Conservation (phyloP, 345 rosid species). For the Jatropha curcas region DNA sequence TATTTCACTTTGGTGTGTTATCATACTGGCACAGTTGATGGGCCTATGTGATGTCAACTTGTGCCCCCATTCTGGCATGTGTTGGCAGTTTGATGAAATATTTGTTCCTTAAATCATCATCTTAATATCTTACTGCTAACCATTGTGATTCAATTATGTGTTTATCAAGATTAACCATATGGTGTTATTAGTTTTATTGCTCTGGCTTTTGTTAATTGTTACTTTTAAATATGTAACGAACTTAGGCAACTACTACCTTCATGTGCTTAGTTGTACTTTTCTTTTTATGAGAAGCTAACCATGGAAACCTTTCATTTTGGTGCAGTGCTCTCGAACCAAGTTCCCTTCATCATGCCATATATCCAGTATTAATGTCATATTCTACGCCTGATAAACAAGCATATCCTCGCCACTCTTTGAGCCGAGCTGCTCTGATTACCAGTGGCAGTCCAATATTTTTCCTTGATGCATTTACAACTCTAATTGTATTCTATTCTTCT, state of each 20-base stretch:
- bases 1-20: not conserved
- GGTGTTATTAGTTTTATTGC: not conserved
- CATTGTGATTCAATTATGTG: not conserved
- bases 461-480: conserved; percentile 87
- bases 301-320: conserved; percentile 3
- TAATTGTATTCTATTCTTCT: conserved; percentile 88
- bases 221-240: no score
- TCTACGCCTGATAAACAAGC: conserved; percentile 83
- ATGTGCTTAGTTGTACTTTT: not conserved
- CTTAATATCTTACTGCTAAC: not conserved
- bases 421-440: conserved; percentile 86
- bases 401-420: conserved; percentile 88
- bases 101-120: not conserved
- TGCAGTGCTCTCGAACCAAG: conserved; percentile 88
- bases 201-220: not conserved
- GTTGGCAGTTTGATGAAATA: not conserved
- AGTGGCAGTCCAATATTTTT: conserved; percentile 96
- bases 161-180: not conserved
- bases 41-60: not conserved
- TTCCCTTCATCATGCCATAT: conserved; percentile 84
- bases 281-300: not conserved
- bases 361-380: conserved; percentile 73
- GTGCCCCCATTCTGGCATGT: no score
- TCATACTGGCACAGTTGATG: not conserved
- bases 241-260: no score